Evolutionary conservation across 352 stramenopile species (phyloP).

Genomic region (Pythium insidiosum): DNA sequence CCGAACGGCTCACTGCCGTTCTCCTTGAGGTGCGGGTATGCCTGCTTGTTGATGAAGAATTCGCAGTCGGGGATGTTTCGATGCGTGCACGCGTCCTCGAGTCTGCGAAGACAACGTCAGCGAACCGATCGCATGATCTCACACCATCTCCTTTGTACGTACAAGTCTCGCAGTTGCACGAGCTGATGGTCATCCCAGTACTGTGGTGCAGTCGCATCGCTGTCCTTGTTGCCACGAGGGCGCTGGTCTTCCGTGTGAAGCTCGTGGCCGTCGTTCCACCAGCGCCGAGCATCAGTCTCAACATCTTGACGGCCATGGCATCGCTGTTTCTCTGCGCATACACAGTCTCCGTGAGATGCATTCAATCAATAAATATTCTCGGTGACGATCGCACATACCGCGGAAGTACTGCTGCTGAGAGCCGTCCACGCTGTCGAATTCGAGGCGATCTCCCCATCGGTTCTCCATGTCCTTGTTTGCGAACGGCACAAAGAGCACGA

Average conservation of each 20-base stretch:
- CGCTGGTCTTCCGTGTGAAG: conserved; percentile 87
- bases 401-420: conserved; percentile 90
- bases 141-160: background rate
- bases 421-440: conserved; percentile 86
- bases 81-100: conserved; percentile 93
- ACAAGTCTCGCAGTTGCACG: conserved; percentile 94
- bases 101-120: conserved; percentile 12
- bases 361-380: conserved; percentile 1
- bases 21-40: conserved; percentile 98
- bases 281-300: conserved; percentile 83
- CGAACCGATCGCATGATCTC: background rate
- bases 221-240: background rate
- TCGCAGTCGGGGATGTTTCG: conserved; percentile 96
- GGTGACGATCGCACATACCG: conserved; percentile 22
- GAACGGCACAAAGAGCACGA: conserved; percentile 97
- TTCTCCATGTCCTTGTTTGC: conserved; percentile 97
- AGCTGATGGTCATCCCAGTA: conserved; percentile 98
- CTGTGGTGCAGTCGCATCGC: conserved; percentile 29
- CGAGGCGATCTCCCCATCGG: conserved; percentile 91
- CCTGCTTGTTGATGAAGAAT: conserved; percentile 99
- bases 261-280: conserved; percentile 99
- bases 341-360: background rate
- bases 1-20: conserved; percentile 96
- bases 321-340: conserved; percentile 50
- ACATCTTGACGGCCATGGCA: conserved; percentile 79